Percentiles rank a stretch among this genome's conserved stretches.
These are phyloP conservation scores for Trifolium dubium DNA, from an alignment of 306 rosid species.

Conservation along the genomic window DNA sequence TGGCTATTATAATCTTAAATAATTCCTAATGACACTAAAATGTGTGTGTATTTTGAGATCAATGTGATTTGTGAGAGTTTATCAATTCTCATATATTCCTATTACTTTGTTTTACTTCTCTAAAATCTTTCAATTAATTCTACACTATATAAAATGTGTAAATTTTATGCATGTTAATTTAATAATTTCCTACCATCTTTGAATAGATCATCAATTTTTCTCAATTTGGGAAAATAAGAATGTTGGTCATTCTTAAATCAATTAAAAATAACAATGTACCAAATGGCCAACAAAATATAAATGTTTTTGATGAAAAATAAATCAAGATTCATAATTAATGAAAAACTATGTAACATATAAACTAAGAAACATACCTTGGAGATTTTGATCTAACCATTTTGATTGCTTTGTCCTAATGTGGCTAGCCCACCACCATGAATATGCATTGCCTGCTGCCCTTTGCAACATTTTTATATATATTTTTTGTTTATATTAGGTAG, in stretches of 20 bases:
- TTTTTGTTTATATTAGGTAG: constrained; percentile 37
- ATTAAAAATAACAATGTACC: no score
- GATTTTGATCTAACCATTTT: constrained; percentile 92
- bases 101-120: not conserved
- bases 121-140: not conserved
- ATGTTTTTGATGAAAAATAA: constrained; percentile 25
- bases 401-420: constrained; percentile 97
- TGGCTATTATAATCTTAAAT: not conserved
- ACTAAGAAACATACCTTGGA: constrained; percentile 62
- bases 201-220: constrained; percentile 18
- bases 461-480: constrained; percentile 81
- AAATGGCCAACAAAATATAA: constrained; percentile 23
- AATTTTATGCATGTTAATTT: constrained; percentile 23
- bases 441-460: constrained; percentile 96
- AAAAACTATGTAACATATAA: not conserved
- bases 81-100: not conserved
- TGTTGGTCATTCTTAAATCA: constrained; percentile 34
- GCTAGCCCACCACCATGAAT: constrained; percentile 99
- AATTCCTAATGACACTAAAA: constrained; percentile 10
- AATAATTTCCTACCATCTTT: not conserved
- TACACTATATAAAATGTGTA: not conserved
- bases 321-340: constrained; percentile 19
- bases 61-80: not conserved
- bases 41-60: not conserved
- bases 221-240: constrained; percentile 25